phyloP scores from a whole-genome alignment of 352 stramenopile genomes.

The Pythium dissotocum region DNA sequence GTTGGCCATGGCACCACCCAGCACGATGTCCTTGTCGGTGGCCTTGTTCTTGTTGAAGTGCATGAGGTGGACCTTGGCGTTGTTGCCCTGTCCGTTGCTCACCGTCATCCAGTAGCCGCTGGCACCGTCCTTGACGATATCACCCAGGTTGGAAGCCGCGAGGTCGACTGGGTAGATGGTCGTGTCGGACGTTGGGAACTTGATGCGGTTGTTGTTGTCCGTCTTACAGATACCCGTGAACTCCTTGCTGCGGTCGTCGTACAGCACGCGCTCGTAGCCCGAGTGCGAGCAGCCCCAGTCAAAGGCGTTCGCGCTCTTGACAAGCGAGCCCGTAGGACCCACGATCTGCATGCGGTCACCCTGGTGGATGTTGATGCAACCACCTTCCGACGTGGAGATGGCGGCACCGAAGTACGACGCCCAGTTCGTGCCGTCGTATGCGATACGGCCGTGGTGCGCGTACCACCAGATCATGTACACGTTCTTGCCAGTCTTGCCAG shows the following conservation, averaged over 20 bases:
- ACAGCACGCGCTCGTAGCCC: slow-evolving; percentile 58
- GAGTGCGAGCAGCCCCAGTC: slow-evolving; percentile 66
- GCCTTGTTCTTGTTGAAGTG: slow-evolving; percentile 51
- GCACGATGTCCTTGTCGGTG: slow-evolving; percentile 48
- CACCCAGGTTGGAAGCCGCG: slow-evolving; percentile 45
- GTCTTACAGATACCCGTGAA: slow-evolving; percentile 66
- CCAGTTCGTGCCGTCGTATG: slow-evolving; percentile 61
- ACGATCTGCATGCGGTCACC: slow-evolving; percentile 71
- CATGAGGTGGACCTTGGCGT: slow-evolving; percentile 59
- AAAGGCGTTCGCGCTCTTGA: slow-evolving; percentile 46
- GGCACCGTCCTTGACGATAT: slow-evolving; percentile 47
- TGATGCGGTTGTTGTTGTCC: slow-evolving; percentile 75
- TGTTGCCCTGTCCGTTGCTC: slow-evolving; percentile 48
- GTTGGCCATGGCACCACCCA: slow-evolving; percentile 50
- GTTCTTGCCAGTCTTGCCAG: slow-evolving; percentile 38
- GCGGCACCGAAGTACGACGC: slow-evolving; percentile 59
- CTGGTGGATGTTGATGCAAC: slow-evolving; percentile 75
- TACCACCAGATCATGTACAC: slow-evolving; percentile 80
- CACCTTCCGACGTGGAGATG: slow-evolving; percentile 52
- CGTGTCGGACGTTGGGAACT: slow-evolving; percentile 48
- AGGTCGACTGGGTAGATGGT: slow-evolving; percentile 65
- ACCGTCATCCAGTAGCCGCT: slow-evolving; percentile 65
- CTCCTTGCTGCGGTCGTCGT: slow-evolving; percentile 42
- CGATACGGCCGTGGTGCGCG: slow-evolving; percentile 61
- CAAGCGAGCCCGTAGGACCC: slow-evolving; percentile 36